A percentile compares a stretch with the other conserved stretches of the same genome.
Evolutionary conservation across 176 grass and related monocot species (phyloP).

Genomic region (Triticum monococcum): DNA sequence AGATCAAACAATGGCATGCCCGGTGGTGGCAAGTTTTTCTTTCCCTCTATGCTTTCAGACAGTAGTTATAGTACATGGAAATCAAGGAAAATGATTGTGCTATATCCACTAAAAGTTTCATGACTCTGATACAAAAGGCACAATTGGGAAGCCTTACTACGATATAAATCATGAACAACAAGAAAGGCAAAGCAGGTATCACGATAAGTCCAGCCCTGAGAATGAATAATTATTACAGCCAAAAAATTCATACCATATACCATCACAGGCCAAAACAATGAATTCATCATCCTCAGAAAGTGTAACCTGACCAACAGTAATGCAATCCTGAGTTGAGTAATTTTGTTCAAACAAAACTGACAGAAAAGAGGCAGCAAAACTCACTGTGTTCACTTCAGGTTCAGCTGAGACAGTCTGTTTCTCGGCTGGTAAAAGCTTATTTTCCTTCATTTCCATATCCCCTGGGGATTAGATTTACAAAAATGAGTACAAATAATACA

Average conservation of each 20-base stretch:
- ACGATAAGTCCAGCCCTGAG: not conserved
- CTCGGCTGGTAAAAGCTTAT: slow-evolving; percentile 70
- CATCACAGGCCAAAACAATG: slow-evolving; percentile 88
- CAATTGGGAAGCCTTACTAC: not conserved
- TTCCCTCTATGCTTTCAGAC: not conserved
- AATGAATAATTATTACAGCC: not conserved
- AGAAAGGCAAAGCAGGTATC: not conserved
- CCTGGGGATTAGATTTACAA: slow-evolving; percentile 42
- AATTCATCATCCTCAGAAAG: slow-evolving; percentile 96
- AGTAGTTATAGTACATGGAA: not conserved
- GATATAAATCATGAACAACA: slow-evolving; percentile 1
- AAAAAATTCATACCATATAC: slow-evolving; percentile 68
- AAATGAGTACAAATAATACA: slow-evolving; percentile 8
- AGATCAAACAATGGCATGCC: slow-evolving; percentile 7
- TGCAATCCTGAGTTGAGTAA: slow-evolving; percentile 1
- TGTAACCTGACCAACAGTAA: slow-evolving; percentile 56
- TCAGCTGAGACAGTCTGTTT: slow-evolving; percentile 82
- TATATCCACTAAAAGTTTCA: not conserved
- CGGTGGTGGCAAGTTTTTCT: not conserved
- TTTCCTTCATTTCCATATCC: slow-evolving; percentile 92
- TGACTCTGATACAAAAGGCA: not conserved
- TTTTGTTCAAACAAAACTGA: slow-evolving; percentile 15
- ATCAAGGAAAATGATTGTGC: not conserved
- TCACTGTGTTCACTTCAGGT: slow-evolving; percentile 84
- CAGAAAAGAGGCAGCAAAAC: slow-evolving; percentile 25